Evolutionary conservation across 2,329 filamentous ascomycete species (phyloP).

Genomic region (Thielaviopsis punctulata): DNA sequence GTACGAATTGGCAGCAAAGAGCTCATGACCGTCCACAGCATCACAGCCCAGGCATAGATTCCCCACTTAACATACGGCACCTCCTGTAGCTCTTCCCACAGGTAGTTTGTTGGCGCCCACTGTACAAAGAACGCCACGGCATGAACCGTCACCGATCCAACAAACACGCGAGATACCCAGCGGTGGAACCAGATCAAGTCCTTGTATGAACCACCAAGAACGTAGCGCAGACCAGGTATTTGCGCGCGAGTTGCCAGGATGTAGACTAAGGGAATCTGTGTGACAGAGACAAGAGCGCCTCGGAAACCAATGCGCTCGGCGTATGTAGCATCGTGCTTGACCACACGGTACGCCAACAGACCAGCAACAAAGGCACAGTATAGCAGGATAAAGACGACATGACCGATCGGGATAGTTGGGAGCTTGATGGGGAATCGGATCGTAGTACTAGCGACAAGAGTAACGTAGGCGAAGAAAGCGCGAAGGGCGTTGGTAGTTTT

Average conservation of each 20-base stretch:
- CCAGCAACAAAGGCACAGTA: constrained; percentile 44
- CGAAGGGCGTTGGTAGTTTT: constrained; percentile 30
- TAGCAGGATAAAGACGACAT: constrained; percentile 31
- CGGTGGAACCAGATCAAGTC: constrained; percentile 57
- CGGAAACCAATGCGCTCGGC: constrained; percentile 51
- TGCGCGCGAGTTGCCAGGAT: constrained; percentile 43
- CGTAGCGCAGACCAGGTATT: constrained; percentile 27
- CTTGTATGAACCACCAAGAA: constrained; percentile 49
- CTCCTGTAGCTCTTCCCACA: constrained; percentile 38
- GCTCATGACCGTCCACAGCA: constrained; percentile 48
- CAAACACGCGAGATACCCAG: constrained; percentile 53
- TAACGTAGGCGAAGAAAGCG: constrained; percentile 41
- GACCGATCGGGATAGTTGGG: constrained; percentile 40
- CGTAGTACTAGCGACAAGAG: constrained; percentile 38
- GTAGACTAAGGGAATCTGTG: constrained; percentile 47
- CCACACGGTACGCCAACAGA: constrained; percentile 34
- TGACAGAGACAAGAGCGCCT: constrained; percentile 47
- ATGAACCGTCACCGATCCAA: constrained; percentile 50
- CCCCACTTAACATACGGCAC: constrained; percentile 52
- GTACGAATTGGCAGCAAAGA: constrained; percentile 46
- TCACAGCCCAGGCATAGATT: constrained; percentile 45
- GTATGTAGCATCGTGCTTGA: constrained; percentile 35
- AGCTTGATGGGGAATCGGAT: constrained; percentile 35
- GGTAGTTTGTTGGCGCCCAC: constrained; percentile 43
- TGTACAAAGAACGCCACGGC: constrained; percentile 51